Percentiles rank a stretch among this genome's conserved stretches.
Evolutionary conservation across 2,329 filamentous ascomycete species (phyloP).

Genomic region (Ascosphaera aggregata): DNA sequence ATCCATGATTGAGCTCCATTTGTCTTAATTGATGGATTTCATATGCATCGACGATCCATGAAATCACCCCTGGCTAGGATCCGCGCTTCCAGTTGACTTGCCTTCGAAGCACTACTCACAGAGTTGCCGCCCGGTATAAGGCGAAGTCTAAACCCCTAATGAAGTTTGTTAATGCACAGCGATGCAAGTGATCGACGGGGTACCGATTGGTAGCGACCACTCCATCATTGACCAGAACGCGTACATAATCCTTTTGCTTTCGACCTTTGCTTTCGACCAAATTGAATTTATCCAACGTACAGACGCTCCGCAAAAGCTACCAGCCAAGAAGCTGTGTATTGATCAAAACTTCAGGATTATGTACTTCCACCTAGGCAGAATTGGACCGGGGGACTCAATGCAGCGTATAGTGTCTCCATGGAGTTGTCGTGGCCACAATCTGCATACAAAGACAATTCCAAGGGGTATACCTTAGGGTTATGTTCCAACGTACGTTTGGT

Average conservation of each 20-base stretch:
- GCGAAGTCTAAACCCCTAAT: constrained; percentile 56
- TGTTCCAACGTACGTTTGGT: constrained; percentile 58
- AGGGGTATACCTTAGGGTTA: constrained; percentile 45
- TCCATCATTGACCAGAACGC: constrained; percentile 63
- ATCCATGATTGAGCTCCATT: too few species aligned
- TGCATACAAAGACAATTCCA: constrained; percentile 47
- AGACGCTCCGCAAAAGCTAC: constrained; percentile 63
- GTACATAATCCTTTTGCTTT: constrained; percentile 41
- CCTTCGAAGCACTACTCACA: background rate
- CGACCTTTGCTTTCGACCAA: constrained; percentile 23
- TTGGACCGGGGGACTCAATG: constrained; percentile 35
- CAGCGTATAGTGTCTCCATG: constrained; percentile 53
- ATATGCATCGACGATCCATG: too few species aligned
- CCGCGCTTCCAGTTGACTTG: too few species aligned
- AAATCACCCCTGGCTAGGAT: too few species aligned
- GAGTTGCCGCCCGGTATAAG: background rate
- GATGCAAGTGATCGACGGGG: constrained; percentile 41
- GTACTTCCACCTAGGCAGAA: background rate
- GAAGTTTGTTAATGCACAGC: constrained; percentile 47
- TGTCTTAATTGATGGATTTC: too few species aligned
- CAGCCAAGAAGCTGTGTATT: constrained; percentile 49
- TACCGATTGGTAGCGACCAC: constrained; percentile 52
- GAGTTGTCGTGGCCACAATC: constrained; percentile 88
- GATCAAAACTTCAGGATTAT: background rate
- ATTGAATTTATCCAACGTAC: constrained; percentile 75